These are phyloP conservation scores for Polysphondylium violaceum DNA, from an alignment of 78 protist species.

Conservation along the genomic window DNA sequence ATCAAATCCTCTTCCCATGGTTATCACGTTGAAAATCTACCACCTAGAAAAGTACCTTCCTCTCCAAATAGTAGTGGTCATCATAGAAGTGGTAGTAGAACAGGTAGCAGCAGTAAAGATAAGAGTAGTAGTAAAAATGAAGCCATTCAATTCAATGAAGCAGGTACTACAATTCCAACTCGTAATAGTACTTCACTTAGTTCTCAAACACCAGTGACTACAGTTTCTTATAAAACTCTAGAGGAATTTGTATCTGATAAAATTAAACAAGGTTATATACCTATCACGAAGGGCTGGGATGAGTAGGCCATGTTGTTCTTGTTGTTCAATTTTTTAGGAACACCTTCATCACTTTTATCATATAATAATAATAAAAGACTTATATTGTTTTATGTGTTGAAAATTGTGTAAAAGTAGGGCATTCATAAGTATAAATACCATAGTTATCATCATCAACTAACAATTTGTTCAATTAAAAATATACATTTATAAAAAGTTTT, in stretches of 20 bases:
- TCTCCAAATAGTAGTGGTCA: too few species aligned
- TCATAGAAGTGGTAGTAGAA: not conserved
- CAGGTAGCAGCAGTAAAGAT: not conserved
- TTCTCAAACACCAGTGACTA: not conserved
- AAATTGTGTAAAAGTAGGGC: too few species aligned
- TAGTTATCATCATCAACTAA: too few species aligned
- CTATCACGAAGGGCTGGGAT: slow-evolving; percentile 32
- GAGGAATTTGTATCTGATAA: slow-evolving; percentile 70
- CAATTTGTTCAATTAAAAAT: too few species aligned
- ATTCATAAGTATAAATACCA: too few species aligned
- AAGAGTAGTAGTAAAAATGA: not conserved
- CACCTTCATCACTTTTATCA: too few species aligned
- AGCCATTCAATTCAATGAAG: slow-evolving; percentile 18
- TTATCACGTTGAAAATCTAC: slow-evolving; percentile 52
- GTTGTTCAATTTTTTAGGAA: too few species aligned
- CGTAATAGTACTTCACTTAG: not conserved
- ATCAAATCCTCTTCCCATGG: slow-evolving; percentile 61
- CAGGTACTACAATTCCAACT: not conserved
- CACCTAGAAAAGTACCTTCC: slow-evolving; percentile 23
- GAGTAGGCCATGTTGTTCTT: too few species aligned
- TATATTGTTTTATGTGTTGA: too few species aligned
- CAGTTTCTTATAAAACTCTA: slow-evolving; percentile 10
- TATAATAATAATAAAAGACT: too few species aligned
- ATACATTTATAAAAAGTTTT: too few species aligned
- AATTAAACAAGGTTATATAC: slow-evolving; percentile 68